Base-by-base conservation (phyloP, 129 eudicot species). In the Centaurea solstitialis region DNA sequence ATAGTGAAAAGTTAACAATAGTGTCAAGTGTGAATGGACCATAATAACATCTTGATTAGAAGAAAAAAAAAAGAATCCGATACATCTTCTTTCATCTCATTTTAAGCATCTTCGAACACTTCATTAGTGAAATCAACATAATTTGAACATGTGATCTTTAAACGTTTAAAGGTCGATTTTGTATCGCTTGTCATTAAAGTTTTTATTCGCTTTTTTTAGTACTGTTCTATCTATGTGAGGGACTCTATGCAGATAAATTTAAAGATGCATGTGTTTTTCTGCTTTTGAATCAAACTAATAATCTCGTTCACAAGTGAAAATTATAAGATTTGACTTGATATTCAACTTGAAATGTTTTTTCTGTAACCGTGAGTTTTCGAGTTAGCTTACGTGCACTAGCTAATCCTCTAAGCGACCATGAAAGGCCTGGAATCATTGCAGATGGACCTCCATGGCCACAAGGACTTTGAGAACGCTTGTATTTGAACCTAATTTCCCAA, bases 1-100 rank as follows among this genome's bases (percentile, higher is more conserved):
- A 41, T 73, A 62, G 68, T 43, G 77, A 37, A 74, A 66, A 80
- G 79, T 80, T 74, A 73, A 74, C 23, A 81, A 68, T 45, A 23
- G 15, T 72, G 73, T 72, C 39, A 81, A 74, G 62, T 45, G 69
- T 65, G 62, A 30, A 47, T 45, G 62, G 62, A 67, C 79, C 50
- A 66, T 74, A 69, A 45, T 66, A 66, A 13, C 73, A 39, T 81
- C 47, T 67, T 74, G 61, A 74, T 67, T 67, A 33, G 80, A 43
- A n/a, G n/a, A 47, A 74, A 66, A 66, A 50, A 50, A 74, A 45
- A 67, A 50, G 76, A 81, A 74, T 45, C 75, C 35, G 2, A 65
- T 15, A 43, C 74, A 74, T 66, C 85, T 30, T 72, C 2, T 81
- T 67, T 74, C 47, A 73, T 64, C 57, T 64, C 53, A 66, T 43